Percentiles rank a stretch among this genome's conserved stretches.
Evolutionary conservation across 1,284 basidiomycete species (phyloP).

Genomic region (Ceratobasidium theobromae): DNA sequence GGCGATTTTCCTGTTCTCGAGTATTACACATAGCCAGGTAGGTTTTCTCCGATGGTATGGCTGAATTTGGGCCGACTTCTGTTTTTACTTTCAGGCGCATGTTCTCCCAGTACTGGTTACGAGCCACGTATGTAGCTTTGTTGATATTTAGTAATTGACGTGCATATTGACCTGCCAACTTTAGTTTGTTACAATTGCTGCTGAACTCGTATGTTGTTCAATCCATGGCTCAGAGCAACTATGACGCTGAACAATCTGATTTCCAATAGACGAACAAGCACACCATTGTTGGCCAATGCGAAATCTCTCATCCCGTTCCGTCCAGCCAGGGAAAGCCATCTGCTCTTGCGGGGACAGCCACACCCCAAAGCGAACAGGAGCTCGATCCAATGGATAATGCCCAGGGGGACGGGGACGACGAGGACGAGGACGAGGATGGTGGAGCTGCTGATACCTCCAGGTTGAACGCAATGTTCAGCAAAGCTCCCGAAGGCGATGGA

Average conservation of each 20-base stretch:
- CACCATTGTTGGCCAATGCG: constrained; percentile 90
- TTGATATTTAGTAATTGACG: background rate
- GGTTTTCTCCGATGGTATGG: background rate
- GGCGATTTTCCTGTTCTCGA: constrained; percentile 93
- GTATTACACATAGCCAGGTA: constrained; percentile 78
- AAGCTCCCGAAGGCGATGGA: constrained; percentile 50
- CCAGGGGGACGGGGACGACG: constrained; percentile 47
- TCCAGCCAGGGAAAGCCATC: constrained; percentile 41
- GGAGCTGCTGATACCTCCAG: constrained; percentile 39
- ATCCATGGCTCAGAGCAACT: constrained; percentile 20
- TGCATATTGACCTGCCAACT: background rate
- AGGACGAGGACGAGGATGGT: constrained; percentile 53
- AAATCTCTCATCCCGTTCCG: constrained; percentile 89
- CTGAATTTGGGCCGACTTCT: constrained; percentile 24
- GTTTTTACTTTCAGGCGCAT: constrained; percentile 58
- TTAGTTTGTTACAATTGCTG: constrained; percentile 87
- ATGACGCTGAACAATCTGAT: constrained; percentile 9
- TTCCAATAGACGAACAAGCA: constrained; percentile 67
- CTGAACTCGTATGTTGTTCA: constrained; percentile 68
- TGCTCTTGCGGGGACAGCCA: constrained; percentile 36
- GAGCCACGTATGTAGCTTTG: constrained; percentile 65
- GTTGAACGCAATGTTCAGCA: constrained; percentile 70
- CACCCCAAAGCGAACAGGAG: constrained; percentile 31
- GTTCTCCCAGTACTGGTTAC: constrained; percentile 92
- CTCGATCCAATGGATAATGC: constrained; percentile 22